A percentile compares a stretch with the other conserved stretches of the same genome.
Conservation (phyloP, 257 asterid genomes). For the Rauvolfia tetraphylla region DNA sequence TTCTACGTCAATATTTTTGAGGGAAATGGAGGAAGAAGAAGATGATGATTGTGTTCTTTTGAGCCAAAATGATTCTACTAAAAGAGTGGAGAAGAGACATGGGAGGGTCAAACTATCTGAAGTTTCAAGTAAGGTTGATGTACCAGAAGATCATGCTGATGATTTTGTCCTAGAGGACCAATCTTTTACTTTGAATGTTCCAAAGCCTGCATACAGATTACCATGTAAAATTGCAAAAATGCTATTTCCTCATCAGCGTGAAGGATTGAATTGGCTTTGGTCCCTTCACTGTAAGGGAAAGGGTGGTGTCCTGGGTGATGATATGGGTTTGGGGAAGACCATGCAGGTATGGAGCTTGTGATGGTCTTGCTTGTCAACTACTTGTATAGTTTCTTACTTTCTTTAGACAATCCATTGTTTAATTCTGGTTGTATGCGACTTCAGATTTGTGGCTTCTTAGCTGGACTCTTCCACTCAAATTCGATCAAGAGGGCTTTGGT, state of each 20-base stretch:
- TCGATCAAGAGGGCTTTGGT: slow-evolving; percentile 68
- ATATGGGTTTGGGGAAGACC: slow-evolving; percentile 98
- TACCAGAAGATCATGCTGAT: slow-evolving; percentile 34
- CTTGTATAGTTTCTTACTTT: background rate
- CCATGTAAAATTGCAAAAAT: slow-evolving; percentile 65
- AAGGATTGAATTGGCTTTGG: slow-evolving; percentile 97
- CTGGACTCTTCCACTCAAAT: slow-evolving; percentile 75
- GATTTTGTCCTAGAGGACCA: slow-evolving; percentile 32
- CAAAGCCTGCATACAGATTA: slow-evolving; percentile 42
- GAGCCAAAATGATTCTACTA: slow-evolving; percentile 30
- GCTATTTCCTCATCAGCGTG: slow-evolving; percentile 89
- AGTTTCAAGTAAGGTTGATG: slow-evolving; percentile 34
- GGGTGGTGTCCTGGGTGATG: slow-evolving; percentile 95
- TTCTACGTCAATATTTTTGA: slow-evolving; percentile 19
- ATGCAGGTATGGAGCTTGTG: slow-evolving; percentile 67
- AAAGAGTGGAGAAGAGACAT: slow-evolving; percentile 31
- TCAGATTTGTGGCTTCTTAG: slow-evolving; percentile 80
- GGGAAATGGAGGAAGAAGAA: slow-evolving; percentile 27
- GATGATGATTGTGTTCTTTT: slow-evolving; percentile 39
- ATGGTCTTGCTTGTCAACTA: background rate
- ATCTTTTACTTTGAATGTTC: slow-evolving; percentile 46
- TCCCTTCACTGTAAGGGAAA: slow-evolving; percentile 84
- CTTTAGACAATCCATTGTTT: background rate
- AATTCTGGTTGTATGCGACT: slow-evolving; percentile 13
- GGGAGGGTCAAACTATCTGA: slow-evolving; percentile 37